Percentiles rank a stretch among this genome's conserved stretches.
Conservation (phyloP, 1,284 basidiomycete genomes). For the Ganoderma boninense region DNA sequence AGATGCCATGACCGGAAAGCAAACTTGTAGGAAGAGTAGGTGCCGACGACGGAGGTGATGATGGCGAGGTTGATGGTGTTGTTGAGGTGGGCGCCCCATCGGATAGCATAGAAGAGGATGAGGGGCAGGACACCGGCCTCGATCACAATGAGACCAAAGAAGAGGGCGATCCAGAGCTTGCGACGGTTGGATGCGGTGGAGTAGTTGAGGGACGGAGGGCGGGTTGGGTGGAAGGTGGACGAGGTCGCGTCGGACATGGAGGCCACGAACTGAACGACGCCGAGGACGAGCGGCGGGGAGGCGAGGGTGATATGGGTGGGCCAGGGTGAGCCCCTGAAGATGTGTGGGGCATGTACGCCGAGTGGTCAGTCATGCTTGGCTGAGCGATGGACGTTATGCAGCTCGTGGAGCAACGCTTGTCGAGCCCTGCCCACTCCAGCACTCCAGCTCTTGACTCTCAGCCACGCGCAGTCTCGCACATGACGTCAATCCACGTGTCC, state of each 20-base stretch:
- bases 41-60: conserved; percentile 44
- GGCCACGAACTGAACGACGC: background rate
- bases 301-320: background rate
- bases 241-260: conserved; percentile 24
- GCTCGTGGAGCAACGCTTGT: background rate
- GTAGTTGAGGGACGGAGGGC: conserved; percentile 42
- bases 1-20: conserved; percentile 39
- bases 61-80: conserved; percentile 45
- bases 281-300: background rate
- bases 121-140: conserved; percentile 44
- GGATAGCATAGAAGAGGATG: conserved; percentile 44
- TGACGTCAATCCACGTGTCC: conserved; percentile 3
- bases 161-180: conserved; percentile 38
- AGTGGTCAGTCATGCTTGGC: background rate
- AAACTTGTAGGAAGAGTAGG: conserved; percentile 43
- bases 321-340: background rate
- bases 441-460: too few relatives aligned
- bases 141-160: conserved; percentile 41
- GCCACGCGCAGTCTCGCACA: background rate
- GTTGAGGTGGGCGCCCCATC: conserved; percentile 43
- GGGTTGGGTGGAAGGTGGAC: conserved; percentile 23
- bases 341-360: background rate
- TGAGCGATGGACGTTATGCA: background rate
- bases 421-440: background rate
- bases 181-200: conserved; percentile 34